Conservation (phyloP, 805 yeast genomes). For the Saccharomyces kudriavzevii region DNA sequence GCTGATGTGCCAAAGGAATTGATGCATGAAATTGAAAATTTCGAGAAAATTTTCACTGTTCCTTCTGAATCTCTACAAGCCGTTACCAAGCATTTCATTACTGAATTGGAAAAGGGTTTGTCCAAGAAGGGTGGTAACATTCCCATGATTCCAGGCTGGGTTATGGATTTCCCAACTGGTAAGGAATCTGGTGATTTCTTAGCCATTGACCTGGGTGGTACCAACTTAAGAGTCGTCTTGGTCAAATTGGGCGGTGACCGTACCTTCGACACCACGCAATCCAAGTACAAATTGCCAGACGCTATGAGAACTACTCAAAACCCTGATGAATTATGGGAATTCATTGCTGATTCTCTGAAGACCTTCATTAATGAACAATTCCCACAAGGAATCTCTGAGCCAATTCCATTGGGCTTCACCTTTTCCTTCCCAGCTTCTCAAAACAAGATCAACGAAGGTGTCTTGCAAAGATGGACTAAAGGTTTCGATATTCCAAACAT, state of each 20-base stretch:
- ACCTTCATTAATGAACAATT: constrained; percentile 56
- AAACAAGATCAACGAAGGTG: constrained; percentile 70
- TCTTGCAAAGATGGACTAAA: constrained; percentile 92
- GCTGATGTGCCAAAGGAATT: constrained; percentile 59
- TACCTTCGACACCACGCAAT: constrained; percentile 75
- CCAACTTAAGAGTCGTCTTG: constrained; percentile 85
- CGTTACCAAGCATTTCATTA: constrained; percentile 66
- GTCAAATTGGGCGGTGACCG: constrained; percentile 75
- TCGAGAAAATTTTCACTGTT: constrained; percentile 58
- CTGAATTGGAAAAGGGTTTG: constrained; percentile 75
- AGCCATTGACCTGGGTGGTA: constrained; percentile 94
- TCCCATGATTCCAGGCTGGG: constrained; percentile 97
- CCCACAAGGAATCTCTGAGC: constrained; percentile 57
- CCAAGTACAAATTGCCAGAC: constrained; percentile 73
- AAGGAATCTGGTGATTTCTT: constrained; percentile 78
- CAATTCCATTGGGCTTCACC: constrained; percentile 82
- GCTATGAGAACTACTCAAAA: constrained; percentile 67
- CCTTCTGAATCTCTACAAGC: constrained; percentile 48
- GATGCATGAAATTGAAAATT: constrained; percentile 45
- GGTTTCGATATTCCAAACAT: constrained; percentile 89
- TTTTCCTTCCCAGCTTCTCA: constrained; percentile 86
- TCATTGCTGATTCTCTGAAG: constrained; percentile 73
- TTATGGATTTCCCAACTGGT: constrained; percentile 85
- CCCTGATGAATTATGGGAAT: constrained; percentile 65
- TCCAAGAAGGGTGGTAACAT: constrained; percentile 69